These are phyloP conservation scores for Candida tallmaniae DNA, from an alignment of 805 yeast species.

Conservation along the genomic window DNA sequence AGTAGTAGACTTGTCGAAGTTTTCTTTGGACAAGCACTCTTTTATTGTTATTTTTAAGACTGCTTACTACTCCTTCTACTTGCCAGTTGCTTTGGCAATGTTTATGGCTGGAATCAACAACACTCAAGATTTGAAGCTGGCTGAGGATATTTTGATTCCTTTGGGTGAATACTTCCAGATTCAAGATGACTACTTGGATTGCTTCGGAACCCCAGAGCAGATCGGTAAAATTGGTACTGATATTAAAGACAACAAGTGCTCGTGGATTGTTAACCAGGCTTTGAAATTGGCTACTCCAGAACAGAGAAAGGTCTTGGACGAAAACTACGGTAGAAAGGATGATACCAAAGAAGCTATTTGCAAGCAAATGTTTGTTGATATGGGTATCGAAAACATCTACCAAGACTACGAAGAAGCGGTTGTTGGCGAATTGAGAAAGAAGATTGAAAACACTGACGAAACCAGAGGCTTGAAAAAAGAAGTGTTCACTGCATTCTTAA, in stretches of 20 bases:
- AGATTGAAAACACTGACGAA: conserved; percentile 78
- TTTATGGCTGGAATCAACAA: conserved; percentile 75
- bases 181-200: conserved; percentile 95
- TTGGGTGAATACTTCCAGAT: conserved; percentile 98
- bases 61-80: conserved; percentile 93
- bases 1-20: conserved; percentile 80
- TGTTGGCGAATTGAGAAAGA: conserved; percentile 57
- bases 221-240: conserved; percentile 99
- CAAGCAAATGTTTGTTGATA: conserved; percentile 68
- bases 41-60: conserved; percentile 96
- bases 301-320: conserved; percentile 79
- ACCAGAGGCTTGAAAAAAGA: conserved; percentile 87
- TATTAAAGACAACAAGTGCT: conserved; percentile 96
- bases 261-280: conserved; percentile 96
- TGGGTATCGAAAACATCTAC: conserved; percentile 68
- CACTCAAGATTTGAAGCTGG: conserved; percentile 80
- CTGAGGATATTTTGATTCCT: conserved; percentile 80
- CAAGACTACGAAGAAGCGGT: conserved; percentile 76
- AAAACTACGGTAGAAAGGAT: conserved; percentile 85
- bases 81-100: conserved; percentile 98
- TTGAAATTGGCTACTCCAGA: conserved; percentile 70
- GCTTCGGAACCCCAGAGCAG: conserved; percentile 95
- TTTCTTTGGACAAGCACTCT: conserved; percentile 84
- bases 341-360: conserved; percentile 60
- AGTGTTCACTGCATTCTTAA: conserved; percentile 79